These are phyloP conservation scores for Coemansia sp. DNA, from an alignment of 192 early-diverging fungal genomes.

Conservation along the genomic window DNA sequence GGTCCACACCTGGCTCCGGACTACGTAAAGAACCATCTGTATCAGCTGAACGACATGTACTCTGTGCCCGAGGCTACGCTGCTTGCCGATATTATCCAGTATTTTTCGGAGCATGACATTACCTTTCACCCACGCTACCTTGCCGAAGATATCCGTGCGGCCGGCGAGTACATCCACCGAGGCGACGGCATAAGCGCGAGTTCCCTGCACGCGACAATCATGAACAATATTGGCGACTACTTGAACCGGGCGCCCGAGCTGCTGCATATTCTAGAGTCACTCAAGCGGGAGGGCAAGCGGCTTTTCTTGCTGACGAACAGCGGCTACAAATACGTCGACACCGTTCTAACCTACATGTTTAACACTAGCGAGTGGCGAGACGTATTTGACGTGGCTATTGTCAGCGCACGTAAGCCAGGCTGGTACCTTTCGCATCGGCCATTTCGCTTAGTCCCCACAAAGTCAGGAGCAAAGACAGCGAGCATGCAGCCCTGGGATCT, in stretches of 20 bases:
- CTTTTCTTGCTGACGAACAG: conserved; percentile 62
- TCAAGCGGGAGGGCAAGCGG: conserved; percentile 53
- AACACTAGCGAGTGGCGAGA: conserved; percentile 54
- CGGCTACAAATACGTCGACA: conserved; percentile 54
- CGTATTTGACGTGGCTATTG: conserved; percentile 62
- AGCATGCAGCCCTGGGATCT: conserved; percentile 52
- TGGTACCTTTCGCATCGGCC: conserved; percentile 61
- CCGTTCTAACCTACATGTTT: conserved; percentile 54
- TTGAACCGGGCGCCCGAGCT: conserved; percentile 52
- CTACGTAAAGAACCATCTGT: conserved; percentile 56
- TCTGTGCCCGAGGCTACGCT: conserved; percentile 58
- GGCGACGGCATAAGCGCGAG: conserved; percentile 50
- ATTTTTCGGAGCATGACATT: conserved; percentile 56
- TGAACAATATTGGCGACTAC: conserved; percentile 51
- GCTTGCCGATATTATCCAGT: conserved; percentile 60
- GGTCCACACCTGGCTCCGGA: conserved; percentile 59
- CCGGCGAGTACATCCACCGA: conserved; percentile 56
- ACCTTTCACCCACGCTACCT: conserved; percentile 63
- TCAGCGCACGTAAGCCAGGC: conserved; percentile 57
- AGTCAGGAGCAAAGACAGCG: not conserved
- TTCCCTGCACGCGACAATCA: conserved; percentile 50
- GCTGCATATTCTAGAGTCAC: conserved; percentile 49
- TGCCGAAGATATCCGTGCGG: conserved; percentile 56
- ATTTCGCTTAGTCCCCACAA: conserved; percentile 54
- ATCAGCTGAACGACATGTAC: conserved; percentile 62